A percentile compares a stretch with the other conserved stretches of the same genome.
Conservation (phyloP, 164 flowering plant species). For the Umbilicus rupestris region DNA sequence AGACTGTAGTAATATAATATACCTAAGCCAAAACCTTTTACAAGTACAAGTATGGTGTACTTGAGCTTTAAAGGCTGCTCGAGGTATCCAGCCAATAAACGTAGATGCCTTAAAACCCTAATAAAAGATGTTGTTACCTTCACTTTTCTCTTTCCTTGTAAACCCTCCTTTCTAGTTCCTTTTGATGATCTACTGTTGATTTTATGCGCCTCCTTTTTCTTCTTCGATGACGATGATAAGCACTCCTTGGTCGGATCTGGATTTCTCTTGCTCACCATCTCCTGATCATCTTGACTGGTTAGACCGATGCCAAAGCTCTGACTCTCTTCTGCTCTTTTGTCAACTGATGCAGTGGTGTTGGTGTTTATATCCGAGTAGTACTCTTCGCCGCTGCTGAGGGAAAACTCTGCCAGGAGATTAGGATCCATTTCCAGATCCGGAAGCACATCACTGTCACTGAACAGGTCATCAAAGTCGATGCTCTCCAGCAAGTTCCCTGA, state of each 20-base stretch:
- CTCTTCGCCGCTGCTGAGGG: constrained; percentile 46
- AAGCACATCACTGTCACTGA: constrained; percentile 47
- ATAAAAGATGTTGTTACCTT: constrained; percentile 27
- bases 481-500: constrained; percentile 50
- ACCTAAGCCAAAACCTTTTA: neutral
- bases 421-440: constrained; percentile 90
- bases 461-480: constrained; percentile 75
- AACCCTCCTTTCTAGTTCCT: constrained; percentile 18
- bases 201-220: constrained; percentile 6
- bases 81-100: neutral
- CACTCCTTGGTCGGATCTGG: too few relatives aligned
- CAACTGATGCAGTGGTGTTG: constrained; percentile 1
- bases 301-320: constrained; percentile 10
- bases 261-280: constrained; percentile 4
- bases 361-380: constrained; percentile 32
- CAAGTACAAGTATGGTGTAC: constrained; percentile 1
- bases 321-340: constrained; percentile 12
- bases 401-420: constrained; percentile 61
- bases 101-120: neutral
- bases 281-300: neutral
- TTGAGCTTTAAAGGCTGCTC: neutral
- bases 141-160: constrained; percentile 52
- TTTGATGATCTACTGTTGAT: constrained; percentile 25
- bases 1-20: too few relatives aligned
- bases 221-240: too few relatives aligned